Evolutionary conservation across 306 rosid genomes (phyloP).

Genomic region (Fragaria nilgerrensis): DNA sequence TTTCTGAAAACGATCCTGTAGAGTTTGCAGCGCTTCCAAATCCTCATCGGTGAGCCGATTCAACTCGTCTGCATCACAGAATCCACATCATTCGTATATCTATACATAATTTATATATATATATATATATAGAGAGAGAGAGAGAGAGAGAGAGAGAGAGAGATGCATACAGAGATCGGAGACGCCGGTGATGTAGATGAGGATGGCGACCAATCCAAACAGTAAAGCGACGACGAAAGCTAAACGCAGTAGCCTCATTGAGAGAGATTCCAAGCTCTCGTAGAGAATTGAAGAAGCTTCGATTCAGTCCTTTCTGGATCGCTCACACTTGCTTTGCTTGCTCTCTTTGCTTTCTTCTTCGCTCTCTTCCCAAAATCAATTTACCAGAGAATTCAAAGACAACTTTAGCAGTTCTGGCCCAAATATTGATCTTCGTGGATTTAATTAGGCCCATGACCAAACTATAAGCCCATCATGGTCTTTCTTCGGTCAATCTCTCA

Average conservation of each 20-base stretch:
- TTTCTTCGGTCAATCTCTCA: too few species aligned
- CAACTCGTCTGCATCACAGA: slow-evolving; percentile 38
- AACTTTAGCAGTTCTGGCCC: neutral
- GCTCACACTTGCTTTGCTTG: neutral
- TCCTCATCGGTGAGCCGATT: slow-evolving; percentile 61
- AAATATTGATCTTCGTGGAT: neutral
- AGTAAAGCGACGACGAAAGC: slow-evolving; percentile 40
- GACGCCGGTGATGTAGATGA: slow-evolving; percentile 52
- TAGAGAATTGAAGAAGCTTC: neutral
- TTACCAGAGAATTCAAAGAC: neutral
- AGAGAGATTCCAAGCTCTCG: neutral
- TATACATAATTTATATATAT: neutral
- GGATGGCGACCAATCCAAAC: slow-evolving; percentile 48
- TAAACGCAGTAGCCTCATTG: slow-evolving; percentile 48
- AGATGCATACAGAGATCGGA: slow-evolving; percentile 38
- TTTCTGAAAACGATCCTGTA: slow-evolving; percentile 65
- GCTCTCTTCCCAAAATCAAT: neutral
- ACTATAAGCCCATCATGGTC: neutral
- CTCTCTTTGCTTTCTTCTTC: neutral
- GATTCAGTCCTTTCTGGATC: neutral
- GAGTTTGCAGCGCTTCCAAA: slow-evolving; percentile 56
- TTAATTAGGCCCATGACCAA: neutral
- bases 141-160: slow-evolving; percentile 10
- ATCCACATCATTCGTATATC: neutral
- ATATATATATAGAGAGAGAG: neutral